These are phyloP conservation scores for Nothopassalora personata DNA, from an alignment of 2,329 filamentous ascomycete species.

Conservation along the genomic window DNA sequence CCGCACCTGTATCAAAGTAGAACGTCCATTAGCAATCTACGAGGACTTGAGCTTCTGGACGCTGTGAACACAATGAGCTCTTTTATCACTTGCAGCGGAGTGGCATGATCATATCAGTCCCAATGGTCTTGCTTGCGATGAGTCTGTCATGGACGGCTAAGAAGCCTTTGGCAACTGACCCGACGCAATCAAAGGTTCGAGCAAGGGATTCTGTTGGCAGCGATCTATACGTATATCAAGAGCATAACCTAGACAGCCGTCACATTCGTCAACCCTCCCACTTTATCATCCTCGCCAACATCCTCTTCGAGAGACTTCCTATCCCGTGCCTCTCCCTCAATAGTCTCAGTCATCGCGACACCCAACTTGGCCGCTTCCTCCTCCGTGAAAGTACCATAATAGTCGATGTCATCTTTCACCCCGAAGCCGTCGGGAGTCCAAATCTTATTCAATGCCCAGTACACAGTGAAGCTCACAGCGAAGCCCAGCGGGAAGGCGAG, in stretches of 20 bases:
- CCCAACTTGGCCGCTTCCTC: conserved; percentile 24
- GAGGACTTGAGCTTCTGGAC: no score
- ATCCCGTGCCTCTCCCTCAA: conserved; percentile 9
- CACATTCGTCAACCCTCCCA: background rate
- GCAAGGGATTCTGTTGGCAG: no score
- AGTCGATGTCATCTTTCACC: conserved; percentile 32
- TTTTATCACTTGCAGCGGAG: no score
- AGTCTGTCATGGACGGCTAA: no score
- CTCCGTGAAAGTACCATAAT: conserved; percentile 32
- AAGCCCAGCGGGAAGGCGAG: conserved; percentile 41
- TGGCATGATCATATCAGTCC: no score
- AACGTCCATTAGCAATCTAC: no score
- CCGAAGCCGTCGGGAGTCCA: conserved; percentile 32
- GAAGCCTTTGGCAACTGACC: no score
- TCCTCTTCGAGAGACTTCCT: background rate
- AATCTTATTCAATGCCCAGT: conserved; percentile 30
- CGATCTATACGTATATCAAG: background rate
- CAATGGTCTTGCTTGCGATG: no score
- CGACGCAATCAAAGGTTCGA: no score
- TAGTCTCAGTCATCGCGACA: conserved; percentile 13
- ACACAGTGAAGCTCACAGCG: conserved; percentile 35
- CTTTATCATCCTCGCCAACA: conserved; percentile 3
- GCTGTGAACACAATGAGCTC: no score
- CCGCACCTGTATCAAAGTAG: no score
- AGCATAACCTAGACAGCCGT: background rate